Evolutionary conservation across 495 filamentous ascomycete genomes (phyloP).

Genomic region (Penicillium parvum): DNA sequence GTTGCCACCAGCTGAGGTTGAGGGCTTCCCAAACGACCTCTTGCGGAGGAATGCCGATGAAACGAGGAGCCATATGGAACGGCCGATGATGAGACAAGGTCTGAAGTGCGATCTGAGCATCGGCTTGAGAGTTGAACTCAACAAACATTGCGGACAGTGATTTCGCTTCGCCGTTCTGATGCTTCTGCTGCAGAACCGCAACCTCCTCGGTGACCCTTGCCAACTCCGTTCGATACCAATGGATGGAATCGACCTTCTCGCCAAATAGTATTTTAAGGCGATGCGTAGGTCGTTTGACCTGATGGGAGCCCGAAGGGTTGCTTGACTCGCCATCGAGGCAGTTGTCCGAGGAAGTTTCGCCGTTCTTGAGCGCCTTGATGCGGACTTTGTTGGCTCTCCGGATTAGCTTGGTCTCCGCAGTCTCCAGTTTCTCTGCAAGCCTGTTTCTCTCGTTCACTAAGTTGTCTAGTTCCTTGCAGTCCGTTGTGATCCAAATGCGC

Average conservation of each 20-base stretch:
- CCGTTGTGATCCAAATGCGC: conserved; percentile 58
- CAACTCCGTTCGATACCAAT: conserved; percentile 73
- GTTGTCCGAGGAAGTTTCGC: conserved; percentile 18
- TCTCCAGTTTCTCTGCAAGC: conserved; percentile 57
- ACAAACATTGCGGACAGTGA: conserved; percentile 72
- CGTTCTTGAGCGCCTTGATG: conserved; percentile 38
- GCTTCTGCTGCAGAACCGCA: conserved; percentile 55
- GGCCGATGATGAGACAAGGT: conserved; percentile 78
- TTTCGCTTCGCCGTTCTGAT: conserved; percentile 41
- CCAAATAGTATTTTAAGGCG: conserved; percentile 48
- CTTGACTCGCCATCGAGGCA: conserved; percentile 42
- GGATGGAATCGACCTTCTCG: conserved; percentile 79
- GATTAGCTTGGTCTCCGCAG: conserved; percentile 62
- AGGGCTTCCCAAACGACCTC: conserved; percentile 84
- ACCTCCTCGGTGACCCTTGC: conserved; percentile 65
- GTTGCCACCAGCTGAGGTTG: conserved; percentile 78
- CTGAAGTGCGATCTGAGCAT: conserved; percentile 78
- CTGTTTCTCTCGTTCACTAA: conserved; percentile 58
- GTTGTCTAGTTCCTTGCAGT: conserved; percentile 51
- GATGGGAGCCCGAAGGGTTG: conserved; percentile 42
- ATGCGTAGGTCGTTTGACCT: conserved; percentile 52
- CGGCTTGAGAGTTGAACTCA: conserved; percentile 72
- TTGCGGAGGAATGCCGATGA: conserved; percentile 68
- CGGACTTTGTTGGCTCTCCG: conserved; percentile 53
- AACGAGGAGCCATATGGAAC: conserved; percentile 80